Base-by-base conservation (phyloP, 208 protist genomes). In the Porcisia deanei region DNA sequence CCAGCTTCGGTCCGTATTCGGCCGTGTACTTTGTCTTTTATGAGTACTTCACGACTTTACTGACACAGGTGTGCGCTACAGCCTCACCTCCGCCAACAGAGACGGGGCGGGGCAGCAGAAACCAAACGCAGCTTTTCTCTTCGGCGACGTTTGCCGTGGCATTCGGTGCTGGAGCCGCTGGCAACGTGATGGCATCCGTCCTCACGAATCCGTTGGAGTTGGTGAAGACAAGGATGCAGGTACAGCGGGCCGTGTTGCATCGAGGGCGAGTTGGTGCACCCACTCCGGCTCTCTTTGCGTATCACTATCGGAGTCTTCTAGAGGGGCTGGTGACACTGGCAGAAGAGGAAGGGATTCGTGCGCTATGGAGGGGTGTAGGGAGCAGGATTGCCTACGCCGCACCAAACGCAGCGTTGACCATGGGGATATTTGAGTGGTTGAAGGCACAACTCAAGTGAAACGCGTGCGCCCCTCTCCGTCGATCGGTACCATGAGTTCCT, bases 201-300 rank as follows among this genome's bases (percentile, higher is more conserved):
- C 58, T 69, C 64, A 98, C 95, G 37, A 98, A 98, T 80, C 92
- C 93, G 57, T 69, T 98, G 22, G 95, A 98, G 76, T 77, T 98
- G 43, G 86, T 96, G 55, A 98, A 98, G 82, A 94, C 94, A 57
- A 89, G 95, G 0, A 71, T 98, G 76, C 95, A 98, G 82, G 89
- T 98, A 25, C 93, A 98, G 77, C 82, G 89, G 0, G 80, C 89
- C 0, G 81, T 92, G 45, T 72, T 95, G 58, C 70, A 79, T 25
- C 52, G 71, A 18, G 8, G 45, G 0, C 20, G 30, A 2, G 64
- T 45, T 7, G 52, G 60, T 0, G 25, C 39, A 2, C 4, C 43
- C 25, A 54, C n/a, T 9, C 47, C 58, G 14, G 2, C 60, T 8
- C 66, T 83, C 18, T 97, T 89, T 77, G 41, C 49, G 20, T 95